phyloP scores from a whole-genome alignment of 2,329 filamentous ascomycete species.

The Nigrospora oryzae region DNA sequence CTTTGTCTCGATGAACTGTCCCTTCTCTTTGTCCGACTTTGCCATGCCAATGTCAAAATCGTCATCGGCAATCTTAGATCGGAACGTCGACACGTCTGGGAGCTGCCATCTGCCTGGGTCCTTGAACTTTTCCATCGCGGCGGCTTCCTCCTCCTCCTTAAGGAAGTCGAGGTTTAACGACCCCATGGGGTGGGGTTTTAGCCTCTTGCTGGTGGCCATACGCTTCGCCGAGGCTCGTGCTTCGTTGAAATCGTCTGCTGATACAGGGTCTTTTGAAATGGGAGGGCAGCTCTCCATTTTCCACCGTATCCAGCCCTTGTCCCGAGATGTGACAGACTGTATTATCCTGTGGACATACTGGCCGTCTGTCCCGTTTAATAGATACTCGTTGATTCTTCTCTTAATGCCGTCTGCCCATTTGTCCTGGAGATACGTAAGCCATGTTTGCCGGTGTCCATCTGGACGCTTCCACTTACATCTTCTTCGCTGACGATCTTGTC shows the following conservation, averaged over 20 bases:
- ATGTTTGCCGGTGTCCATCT: not conserved
- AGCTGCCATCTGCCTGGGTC: constrained; percentile 54
- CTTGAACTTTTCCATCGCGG: constrained; percentile 63
- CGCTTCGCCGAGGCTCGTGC: constrained; percentile 60
- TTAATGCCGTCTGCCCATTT: constrained; percentile 81
- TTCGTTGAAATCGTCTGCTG: constrained; percentile 58
- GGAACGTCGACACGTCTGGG: constrained; percentile 63
- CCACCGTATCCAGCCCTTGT: constrained; percentile 99
- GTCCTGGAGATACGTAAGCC: constrained; percentile 37
- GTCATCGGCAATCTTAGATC: constrained; percentile 65
- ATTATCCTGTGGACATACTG: constrained; percentile 96
- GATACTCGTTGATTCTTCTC: constrained; percentile 69
- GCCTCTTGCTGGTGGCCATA: constrained; percentile 60
- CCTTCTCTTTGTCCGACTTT: constrained; percentile 49
- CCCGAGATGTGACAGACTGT: constrained; percentile 86
- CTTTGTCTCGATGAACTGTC: constrained; percentile 57
- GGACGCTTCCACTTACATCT: constrained; percentile 50
- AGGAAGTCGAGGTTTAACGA: constrained; percentile 74
- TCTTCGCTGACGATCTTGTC: constrained; percentile 72
- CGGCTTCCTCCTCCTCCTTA: constrained; percentile 51
- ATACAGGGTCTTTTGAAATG: constrained; percentile 69
- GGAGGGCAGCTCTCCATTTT: constrained; percentile 89
- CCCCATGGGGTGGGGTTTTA: constrained; percentile 61
- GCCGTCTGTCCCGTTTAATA: constrained; percentile 73
- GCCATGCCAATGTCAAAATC: constrained; percentile 85